Evolutionary conservation across 2,329 filamentous ascomycete species (phyloP).

Genomic region (Exophiala lecanii-corni): DNA sequence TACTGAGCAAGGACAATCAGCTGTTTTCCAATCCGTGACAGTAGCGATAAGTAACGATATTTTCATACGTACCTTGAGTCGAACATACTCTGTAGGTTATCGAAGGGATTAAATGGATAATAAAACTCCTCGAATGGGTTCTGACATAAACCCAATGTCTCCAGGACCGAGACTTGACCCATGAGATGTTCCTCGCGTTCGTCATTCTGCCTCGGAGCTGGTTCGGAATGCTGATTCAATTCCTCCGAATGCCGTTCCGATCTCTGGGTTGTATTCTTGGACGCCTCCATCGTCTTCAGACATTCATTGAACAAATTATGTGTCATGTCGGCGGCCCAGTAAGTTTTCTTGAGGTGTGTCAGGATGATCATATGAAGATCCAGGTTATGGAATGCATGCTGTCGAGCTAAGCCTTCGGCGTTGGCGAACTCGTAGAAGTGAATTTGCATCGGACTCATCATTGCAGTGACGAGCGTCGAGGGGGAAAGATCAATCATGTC

Average conservation of each 20-base stretch:
- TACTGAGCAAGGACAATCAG: not conserved
- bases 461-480: slow-evolving; percentile 8
- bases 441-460: slow-evolving; percentile 18
- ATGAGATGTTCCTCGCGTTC: not conserved
- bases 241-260: not conserved
- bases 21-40: too few relatives aligned
- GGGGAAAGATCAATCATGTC: slow-evolving; percentile 14
- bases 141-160: not conserved
- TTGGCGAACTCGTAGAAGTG: slow-evolving; percentile 15
- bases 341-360: slow-evolving; percentile 17
- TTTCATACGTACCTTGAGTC: not conserved
- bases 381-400: slow-evolving; percentile 18
- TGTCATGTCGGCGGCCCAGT: slow-evolving; percentile 19
- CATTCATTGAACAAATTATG: slow-evolving; percentile 17
- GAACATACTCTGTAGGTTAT: not conserved
- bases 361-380: slow-evolving; percentile 18
- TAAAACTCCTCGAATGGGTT: not conserved
- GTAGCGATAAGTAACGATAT: too few relatives aligned
- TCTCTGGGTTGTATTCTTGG: not conserved
- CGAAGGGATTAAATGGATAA: not conserved
- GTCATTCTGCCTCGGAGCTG: not conserved
- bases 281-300: slow-evolving; percentile 12
- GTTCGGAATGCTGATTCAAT: not conserved
- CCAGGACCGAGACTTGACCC: not conserved
- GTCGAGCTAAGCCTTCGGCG: slow-evolving; percentile 9